Conservation (phyloP, 257 asterid species). For the Solanum clarkiae region DNA sequence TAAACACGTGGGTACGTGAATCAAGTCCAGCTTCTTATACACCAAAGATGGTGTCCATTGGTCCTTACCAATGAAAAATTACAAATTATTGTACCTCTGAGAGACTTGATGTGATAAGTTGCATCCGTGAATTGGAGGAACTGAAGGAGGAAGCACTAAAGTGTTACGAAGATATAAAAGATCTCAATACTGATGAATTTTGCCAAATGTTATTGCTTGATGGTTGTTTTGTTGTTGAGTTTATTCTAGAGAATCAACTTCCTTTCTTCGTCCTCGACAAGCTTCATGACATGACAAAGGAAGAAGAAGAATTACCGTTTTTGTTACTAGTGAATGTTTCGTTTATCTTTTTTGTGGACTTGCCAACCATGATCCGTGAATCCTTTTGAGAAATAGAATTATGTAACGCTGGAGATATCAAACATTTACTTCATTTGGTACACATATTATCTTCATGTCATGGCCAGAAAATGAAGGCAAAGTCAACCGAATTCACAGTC, state of each 20-base stretch:
- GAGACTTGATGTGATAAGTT: not conserved
- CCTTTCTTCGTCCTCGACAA: not conserved
- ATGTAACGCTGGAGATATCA: not conserved
- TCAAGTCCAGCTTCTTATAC: too few relatives aligned
- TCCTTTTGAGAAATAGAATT: not conserved
- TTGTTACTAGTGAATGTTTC: not conserved
- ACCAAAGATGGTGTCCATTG: not conserved
- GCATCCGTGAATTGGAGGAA: not conserved
- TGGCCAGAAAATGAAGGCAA: not conserved
- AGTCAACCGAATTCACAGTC: too few relatives aligned
- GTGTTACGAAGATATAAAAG: not conserved
- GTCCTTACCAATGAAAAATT: constrained; percentile 2
- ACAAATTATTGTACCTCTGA: not conserved
- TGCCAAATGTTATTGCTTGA: not conserved
- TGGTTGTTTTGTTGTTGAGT: constrained; percentile 7
- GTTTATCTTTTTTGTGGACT: not conserved
- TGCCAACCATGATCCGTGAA: too few relatives aligned
- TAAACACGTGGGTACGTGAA: too few relatives aligned
- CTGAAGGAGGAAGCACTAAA: not conserved
- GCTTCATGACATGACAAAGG: not conserved
- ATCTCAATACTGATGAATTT: not conserved
- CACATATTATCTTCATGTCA: not conserved
- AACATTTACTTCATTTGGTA: constrained; percentile 4
- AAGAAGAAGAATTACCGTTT: not conserved
- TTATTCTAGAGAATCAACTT: constrained; percentile 1